Base-by-base conservation (phyloP, 495 filamentous ascomycete species). In the Neurospora sp. region DNA sequence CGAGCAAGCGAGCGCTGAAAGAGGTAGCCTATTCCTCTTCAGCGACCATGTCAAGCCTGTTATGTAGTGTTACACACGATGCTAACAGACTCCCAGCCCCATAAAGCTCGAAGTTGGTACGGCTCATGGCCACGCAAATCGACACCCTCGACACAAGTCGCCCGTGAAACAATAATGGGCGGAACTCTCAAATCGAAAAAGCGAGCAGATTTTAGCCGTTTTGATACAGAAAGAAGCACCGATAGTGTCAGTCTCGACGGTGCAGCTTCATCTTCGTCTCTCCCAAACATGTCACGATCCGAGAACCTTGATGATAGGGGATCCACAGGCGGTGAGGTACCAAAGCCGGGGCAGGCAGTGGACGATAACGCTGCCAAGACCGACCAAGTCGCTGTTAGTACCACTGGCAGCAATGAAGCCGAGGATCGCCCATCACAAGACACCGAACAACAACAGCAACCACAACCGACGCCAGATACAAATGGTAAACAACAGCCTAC, bases 111-210 rank as follows among this genome's bases (percentile, higher is more conserved):
- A 41, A 88, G 87, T 70, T 95, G 88, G 89, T 89, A 89, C 71
- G 87, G 87, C 40, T 89, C 87, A n/a, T 90, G 91, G 91, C 89
- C 91, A 35, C 85, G 86, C 44, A 95, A 95, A 80, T 91, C 92
- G 37, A 84, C 86, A 44, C 87, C 92, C 69, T 90, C 92, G 71
- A 93, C 90, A 70, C 88, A 92, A 82, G 88, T 93, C 80, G 92
- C 91, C 72, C 90, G 90, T 79, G 92, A 95, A 83, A 93, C 90
- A 71, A 93, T 94, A 41, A 86, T 91, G 72, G 91, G 87, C 75
- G 83, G 82, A 72, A 86, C 84, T 11, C 74, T 82, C 54, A 81
- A 81, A 71, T 80, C 84, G 3, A 79, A 73, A 18, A 75, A 77
- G 9, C 72, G 81, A 5, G 80, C 83, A 6, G 85, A 87, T 73